Conservation (phyloP, 2,329 filamentous ascomycete genomes). For the Fusarium sp. region DNA sequence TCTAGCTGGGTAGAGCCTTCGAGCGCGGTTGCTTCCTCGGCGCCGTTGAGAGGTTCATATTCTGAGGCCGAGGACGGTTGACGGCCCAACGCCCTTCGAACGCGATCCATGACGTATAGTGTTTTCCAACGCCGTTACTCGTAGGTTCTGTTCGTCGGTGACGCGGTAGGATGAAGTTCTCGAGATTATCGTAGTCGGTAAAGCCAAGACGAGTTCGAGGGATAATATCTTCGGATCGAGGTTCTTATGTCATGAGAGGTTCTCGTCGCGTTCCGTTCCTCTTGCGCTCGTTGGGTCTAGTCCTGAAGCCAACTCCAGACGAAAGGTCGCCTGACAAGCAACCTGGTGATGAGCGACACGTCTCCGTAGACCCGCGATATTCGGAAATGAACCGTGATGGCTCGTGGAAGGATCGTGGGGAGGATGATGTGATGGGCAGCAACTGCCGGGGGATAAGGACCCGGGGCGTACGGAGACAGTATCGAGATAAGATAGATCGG, state of each 20-base stretch:
- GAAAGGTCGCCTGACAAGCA: conserved; percentile 23
- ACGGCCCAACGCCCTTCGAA: conserved; percentile 41
- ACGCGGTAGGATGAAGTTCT: background rate
- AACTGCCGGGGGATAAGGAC: conserved; percentile 28
- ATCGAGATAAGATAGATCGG: conserved; percentile 5
- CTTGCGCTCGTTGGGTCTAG: conserved; percentile 8
- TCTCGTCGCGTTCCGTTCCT: conserved; percentile 10
- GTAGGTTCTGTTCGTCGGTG: background rate
- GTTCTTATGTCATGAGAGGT: conserved; percentile 22
- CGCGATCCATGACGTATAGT: conserved; percentile 42
- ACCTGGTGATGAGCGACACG: conserved; percentile 2
- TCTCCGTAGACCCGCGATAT: conserved; percentile 8
- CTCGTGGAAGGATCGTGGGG: conserved; percentile 15
- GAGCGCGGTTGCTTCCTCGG: conserved; percentile 43
- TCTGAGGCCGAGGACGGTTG: conserved; percentile 41
- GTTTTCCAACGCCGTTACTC: background rate
- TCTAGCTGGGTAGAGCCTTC: conserved; percentile 45
- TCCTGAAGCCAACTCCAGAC: background rate
- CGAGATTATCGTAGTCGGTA: background rate
- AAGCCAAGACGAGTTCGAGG: background rate
- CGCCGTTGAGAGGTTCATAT: conserved; percentile 48
- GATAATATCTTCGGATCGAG: conserved; percentile 6
- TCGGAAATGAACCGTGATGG: background rate
- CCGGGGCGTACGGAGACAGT: conserved; percentile 8
- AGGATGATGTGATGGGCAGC: conserved; percentile 27